A percentile compares a stretch with the other conserved stretches of the same genome.
Conservation (phyloP, 352 stramenopile genomes). For the Globisporangium orthogonon region DNA sequence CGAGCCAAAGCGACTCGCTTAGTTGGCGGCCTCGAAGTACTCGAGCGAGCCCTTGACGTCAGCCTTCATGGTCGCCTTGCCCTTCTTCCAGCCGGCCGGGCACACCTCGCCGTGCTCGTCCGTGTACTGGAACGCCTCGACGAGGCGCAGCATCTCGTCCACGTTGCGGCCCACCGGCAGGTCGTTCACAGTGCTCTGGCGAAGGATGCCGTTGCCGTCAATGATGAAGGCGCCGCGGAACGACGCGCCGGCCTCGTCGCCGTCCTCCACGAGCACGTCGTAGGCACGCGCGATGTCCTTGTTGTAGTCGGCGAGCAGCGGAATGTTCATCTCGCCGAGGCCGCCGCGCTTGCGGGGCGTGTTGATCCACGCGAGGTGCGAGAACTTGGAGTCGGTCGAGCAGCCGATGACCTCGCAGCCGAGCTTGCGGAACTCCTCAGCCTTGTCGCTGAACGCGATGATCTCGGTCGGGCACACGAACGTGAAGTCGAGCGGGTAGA, state of each 20-base stretch:
- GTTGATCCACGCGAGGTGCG: slow-evolving; percentile 87
- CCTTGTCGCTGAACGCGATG: slow-evolving; percentile 82
- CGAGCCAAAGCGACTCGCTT: slow-evolving; percentile 3
- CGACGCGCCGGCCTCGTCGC: slow-evolving; percentile 73
- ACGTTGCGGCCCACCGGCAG: slow-evolving; percentile 89
- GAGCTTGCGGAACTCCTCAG: slow-evolving; percentile 19
- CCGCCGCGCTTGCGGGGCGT: slow-evolving; percentile 87
- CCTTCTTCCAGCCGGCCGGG: slow-evolving; percentile 91
- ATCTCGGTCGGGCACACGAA: slow-evolving; percentile 91
- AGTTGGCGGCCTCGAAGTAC: slow-evolving; percentile 52
- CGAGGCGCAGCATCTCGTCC: slow-evolving; percentile 89
- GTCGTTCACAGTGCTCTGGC: slow-evolving; percentile 91
- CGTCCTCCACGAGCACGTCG: slow-evolving; percentile 83
- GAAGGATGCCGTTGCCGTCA: slow-evolving; percentile 79
- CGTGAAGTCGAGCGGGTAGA: slow-evolving; percentile 90
- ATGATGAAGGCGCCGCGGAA: slow-evolving; percentile 93
- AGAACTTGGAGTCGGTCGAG: slow-evolving; percentile 86
- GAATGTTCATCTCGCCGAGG: slow-evolving; percentile 91
- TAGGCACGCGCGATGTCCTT: slow-evolving; percentile 91
- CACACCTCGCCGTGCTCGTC: slow-evolving; percentile 92
- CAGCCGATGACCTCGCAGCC: slow-evolving; percentile 86
- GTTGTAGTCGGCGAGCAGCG: slow-evolving; percentile 89
- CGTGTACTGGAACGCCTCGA: slow-evolving; percentile 91
- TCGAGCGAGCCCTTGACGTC: slow-evolving; percentile 69
- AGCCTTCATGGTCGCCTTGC: slow-evolving; percentile 80